These are phyloP conservation scores for Penicillium argentinense DNA, from an alignment of 495 filamentous ascomycete species.

Conservation along the genomic window DNA sequence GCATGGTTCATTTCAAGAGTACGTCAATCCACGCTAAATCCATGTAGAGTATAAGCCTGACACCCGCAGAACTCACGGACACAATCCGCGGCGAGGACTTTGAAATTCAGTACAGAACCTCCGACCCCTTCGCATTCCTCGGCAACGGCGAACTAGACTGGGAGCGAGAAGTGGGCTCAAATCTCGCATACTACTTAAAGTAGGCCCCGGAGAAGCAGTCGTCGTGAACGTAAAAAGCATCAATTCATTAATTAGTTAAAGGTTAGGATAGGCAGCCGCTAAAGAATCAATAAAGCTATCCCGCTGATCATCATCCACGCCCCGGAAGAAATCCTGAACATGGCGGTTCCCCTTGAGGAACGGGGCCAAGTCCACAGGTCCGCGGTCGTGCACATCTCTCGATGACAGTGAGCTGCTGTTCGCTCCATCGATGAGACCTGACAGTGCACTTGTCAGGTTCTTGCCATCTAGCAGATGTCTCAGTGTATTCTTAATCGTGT, in stretches of 20 bases:
- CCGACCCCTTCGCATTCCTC: not conserved
- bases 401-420: not conserved
- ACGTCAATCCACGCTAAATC: not conserved
- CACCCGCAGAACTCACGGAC: too few relatives aligned
- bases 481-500: constrained; percentile 34
- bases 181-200: not conserved
- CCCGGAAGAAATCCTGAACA: constrained; percentile 16
- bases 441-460: constrained; percentile 1
- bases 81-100: constrained; percentile 2
- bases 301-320: constrained; percentile 12
- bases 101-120: not conserved
- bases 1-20: not conserved
- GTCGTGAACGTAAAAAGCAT: not conserved
- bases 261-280: not conserved
- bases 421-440: not conserved
- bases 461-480: constrained; percentile 17
- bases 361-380: constrained; percentile 6
- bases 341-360: constrained; percentile 13
- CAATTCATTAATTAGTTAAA: constrained; percentile 9
- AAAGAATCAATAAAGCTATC: constrained; percentile 17
- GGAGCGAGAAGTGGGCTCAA: not conserved
- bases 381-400: not conserved
- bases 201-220: not conserved
- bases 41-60: not conserved
- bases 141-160: constrained; percentile 1